Base-by-base conservation (phyloP, 371 early-diverging fungal genomes). In the Massospora cicadina region DNA sequence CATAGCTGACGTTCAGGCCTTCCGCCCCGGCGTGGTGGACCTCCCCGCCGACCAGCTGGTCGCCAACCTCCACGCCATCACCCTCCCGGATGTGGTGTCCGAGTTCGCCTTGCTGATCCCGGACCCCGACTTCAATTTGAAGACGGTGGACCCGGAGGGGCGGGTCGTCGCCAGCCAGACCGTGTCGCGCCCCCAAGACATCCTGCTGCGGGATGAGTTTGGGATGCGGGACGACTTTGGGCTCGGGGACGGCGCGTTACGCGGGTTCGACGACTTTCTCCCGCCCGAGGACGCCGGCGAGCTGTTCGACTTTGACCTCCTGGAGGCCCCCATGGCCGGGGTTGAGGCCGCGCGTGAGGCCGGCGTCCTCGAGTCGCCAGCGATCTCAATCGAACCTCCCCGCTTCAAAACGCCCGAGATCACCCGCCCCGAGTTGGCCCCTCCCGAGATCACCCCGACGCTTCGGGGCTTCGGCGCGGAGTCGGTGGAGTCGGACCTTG, bases 51-150 rank as follows among this genome's bases (percentile, higher is more conserved):
- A 90, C 57, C 79, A 84, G 21, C 71, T 85, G 26, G 72, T 80
- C 2, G 89, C 92, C 2, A 81, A 78, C 64, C 77, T 79, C 33
- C 84, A 83, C 61, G 80, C 91, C 23, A 95, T 95, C 70, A 95
- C 95, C 0, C 73, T 95, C 60, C 80, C 87, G 2, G 94, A 95
- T 63, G 78, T 79, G 28, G 74, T 91, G 54, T 88, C 91, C 28
- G 94, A 94, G 70, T 88, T 90, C 67, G 95, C 94, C 70, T 80
- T 96, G 53, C 72, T 92, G 54, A 73, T 93, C 62, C 92, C 90
- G 10, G 86, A 87, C 59, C 83, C 83, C 12, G 74, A 79, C 2
- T 76, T 87, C 55, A 77, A 83, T 66, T 55, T 80, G 21, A 67
- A 69, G 70, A 74, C 67, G 33, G 43, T 43, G 5, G 5, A 10